phyloP scores from a whole-genome alignment of 2,329 filamentous ascomycete species.

The Colletotrichum filicis region DNA sequence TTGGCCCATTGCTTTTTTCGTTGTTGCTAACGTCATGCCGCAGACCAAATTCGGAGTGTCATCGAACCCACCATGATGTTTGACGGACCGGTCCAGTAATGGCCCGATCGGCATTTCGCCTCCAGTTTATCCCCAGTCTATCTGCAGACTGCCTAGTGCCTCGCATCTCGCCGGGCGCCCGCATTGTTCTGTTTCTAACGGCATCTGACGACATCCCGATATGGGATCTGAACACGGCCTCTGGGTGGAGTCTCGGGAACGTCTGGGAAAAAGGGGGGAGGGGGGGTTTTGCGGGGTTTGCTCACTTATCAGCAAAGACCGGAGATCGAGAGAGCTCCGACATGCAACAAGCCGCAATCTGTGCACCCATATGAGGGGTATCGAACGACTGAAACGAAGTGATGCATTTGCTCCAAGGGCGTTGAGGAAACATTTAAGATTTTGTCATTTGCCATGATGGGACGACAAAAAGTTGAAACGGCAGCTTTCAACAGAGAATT shows the following conservation, averaged over 20 bases:
- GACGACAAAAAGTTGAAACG: neutral
- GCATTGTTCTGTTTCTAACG: neutral
- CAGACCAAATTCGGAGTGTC: slow-evolving; percentile 41
- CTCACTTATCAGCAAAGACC: slow-evolving; percentile 33
- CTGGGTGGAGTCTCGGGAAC: slow-evolving; percentile 21
- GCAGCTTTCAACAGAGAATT: slow-evolving; percentile 9
- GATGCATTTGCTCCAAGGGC: slow-evolving; percentile 15
- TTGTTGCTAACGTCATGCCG: slow-evolving; percentile 11
- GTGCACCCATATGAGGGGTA: neutral
- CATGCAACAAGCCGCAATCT: neutral
- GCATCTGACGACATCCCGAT: neutral
- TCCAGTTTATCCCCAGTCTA: slow-evolving; percentile 2
- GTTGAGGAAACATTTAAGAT: slow-evolving; percentile 29
- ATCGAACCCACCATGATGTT: slow-evolving; percentile 39
- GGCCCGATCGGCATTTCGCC: slow-evolving; percentile 9
- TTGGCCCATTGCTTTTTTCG: neutral
- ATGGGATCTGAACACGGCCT: slow-evolving; percentile 20
- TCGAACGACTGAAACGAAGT: slow-evolving; percentile 27
- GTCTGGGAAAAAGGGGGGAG: neutral
- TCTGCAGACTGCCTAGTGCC: neutral
- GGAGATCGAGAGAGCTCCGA: slow-evolving; percentile 8
- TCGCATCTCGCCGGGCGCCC: neutral
- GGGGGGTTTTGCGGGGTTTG: slow-evolving; percentile 24
- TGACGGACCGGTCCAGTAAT: slow-evolving; percentile 17
- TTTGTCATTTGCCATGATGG: slow-evolving; percentile 20